Evolutionary conservation across 257 asterid genomes (phyloP).

Genomic region (Nyctanthes arbortristis): DNA sequence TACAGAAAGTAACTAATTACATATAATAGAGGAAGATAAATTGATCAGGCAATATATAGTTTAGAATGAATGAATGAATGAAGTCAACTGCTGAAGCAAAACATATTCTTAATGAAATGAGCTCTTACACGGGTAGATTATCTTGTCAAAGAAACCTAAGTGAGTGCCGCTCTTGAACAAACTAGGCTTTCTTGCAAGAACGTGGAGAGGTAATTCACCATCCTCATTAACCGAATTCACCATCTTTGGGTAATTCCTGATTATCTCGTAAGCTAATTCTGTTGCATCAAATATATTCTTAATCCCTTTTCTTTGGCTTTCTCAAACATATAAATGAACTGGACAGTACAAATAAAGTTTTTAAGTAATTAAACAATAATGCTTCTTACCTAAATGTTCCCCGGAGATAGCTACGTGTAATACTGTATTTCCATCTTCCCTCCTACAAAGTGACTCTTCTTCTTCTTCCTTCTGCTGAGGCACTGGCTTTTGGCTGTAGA

Average conservation of each 20-base stretch:
- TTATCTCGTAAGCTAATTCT: slow-evolving; percentile 46
- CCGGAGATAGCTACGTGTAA: slow-evolving; percentile 46
- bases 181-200: slow-evolving; percentile 50
- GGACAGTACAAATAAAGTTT: too few species aligned
- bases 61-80: neutral
- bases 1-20: neutral
- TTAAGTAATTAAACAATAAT: too few species aligned
- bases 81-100: neutral
- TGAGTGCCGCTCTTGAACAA: slow-evolving; percentile 41
- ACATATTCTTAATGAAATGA: neutral
- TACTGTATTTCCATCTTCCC: slow-evolving; percentile 45
- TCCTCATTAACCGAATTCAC: slow-evolving; percentile 31
- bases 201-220: slow-evolving; percentile 48
- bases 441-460: slow-evolving; percentile 37
- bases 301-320: too few species aligned
- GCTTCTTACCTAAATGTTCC: slow-evolving; percentile 43
- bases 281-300: too few species aligned
- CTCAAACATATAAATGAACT: too few species aligned
- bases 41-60: too few species aligned
- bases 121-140: slow-evolving; percentile 41
- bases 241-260: slow-evolving; percentile 19
- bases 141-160: slow-evolving; percentile 31
- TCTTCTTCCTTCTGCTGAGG: neutral
- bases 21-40: neutral
- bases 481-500: neutral